Evolutionary conservation across 2,329 filamentous ascomycete species (phyloP).

Genomic region (Cladosporium colombiae): DNA sequence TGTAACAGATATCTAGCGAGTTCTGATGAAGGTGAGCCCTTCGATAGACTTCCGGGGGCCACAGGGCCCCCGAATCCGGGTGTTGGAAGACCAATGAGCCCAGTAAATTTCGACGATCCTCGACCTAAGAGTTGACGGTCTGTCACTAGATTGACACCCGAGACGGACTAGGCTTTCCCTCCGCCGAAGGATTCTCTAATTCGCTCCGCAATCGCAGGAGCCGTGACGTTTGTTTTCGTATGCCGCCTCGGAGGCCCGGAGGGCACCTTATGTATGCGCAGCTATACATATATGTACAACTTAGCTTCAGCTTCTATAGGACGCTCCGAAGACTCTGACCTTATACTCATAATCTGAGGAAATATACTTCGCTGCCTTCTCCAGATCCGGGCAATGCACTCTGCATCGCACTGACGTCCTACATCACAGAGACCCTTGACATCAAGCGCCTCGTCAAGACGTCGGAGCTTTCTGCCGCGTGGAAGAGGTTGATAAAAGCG

Average conservation of each 20-base stretch:
- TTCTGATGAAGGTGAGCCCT: background rate
- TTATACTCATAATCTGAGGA: background rate
- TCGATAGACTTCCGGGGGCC: background rate
- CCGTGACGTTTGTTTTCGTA: background rate
- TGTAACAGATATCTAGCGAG: background rate
- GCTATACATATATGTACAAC: background rate
- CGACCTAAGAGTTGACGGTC: background rate
- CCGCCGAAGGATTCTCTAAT: background rate
- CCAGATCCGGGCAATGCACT: background rate
- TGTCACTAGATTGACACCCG: background rate
- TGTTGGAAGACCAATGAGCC: background rate
- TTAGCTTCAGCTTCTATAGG: background rate
- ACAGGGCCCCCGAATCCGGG: background rate
- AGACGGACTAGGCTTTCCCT: background rate
- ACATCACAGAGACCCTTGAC: background rate
- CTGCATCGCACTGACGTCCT: background rate
- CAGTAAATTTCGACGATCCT: background rate
- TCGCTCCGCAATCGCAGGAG: background rate
- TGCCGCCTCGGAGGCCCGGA: background rate
- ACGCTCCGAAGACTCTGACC: background rate
- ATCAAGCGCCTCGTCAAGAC: conserved; percentile 1
- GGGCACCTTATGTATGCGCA: background rate
- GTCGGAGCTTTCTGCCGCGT: conserved; percentile 1
- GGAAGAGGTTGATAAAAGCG: background rate
- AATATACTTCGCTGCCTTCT: background rate